Percentiles rank a stretch among this genome's conserved stretches.
These are phyloP conservation scores for Ricinus communis DNA, from an alignment of 345 rosid species.

Conservation along the genomic window DNA sequence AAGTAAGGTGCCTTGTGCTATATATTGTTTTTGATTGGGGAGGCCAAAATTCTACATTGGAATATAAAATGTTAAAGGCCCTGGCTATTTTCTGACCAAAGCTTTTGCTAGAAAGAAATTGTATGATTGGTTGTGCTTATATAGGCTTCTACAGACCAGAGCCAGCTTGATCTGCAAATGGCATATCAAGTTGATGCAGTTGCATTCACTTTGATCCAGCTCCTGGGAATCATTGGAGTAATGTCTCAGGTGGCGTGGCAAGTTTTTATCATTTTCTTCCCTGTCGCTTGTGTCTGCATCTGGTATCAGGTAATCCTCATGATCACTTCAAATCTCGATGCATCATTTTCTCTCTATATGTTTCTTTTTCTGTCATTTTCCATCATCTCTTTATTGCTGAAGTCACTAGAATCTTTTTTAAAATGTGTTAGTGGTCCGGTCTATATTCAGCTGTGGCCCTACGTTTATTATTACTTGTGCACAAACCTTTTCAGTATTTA, in stretches of 20 bases:
- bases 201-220: constrained; percentile 53
- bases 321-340: neutral
- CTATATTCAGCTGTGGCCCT: neutral
- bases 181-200: constrained; percentile 42
- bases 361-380: neutral
- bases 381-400: neutral
- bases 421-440: neutral
- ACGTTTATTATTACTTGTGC: no score
- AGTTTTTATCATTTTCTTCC: constrained; percentile 67
- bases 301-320: constrained; percentile 69
- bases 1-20: constrained; percentile 5
- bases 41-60: neutral
- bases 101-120: neutral
- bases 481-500: no score
- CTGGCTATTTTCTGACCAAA: neutral
- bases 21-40: neutral
- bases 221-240: constrained; percentile 62
- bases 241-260: constrained; percentile 89
- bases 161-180: constrained; percentile 53
- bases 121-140: neutral
- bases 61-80: neutral
- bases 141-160: constrained; percentile 85
- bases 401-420: neutral
- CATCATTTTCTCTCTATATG: neutral
- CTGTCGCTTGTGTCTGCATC: constrained; percentile 53